Evolutionary conservation across 768 basidiomycete species (phyloP), one percentile per base, ranked within the genome.

Genomic region (Calocybe gangraenosa): DNA sequence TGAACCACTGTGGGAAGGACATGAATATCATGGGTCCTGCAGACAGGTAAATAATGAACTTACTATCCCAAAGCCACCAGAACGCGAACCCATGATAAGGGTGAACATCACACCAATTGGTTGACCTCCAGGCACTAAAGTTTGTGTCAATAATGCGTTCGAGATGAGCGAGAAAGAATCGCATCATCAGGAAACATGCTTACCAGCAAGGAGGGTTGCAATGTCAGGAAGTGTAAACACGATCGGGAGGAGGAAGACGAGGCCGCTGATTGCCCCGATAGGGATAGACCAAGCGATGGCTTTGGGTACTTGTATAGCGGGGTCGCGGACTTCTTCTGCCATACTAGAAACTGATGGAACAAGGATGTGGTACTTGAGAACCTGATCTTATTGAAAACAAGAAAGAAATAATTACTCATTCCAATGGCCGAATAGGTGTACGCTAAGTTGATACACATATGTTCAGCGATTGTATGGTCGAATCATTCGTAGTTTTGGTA

Each of bases 291-390:
- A 73, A 8, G 70, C 64, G 20, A 84, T 70, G 1, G 81, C 81
- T 34, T 62, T 62, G 0, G 82, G 82, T 8, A 84, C 69, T 42
- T 80, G 70, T 9, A 66, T 52, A 1, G 73, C 65, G 0, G 82
- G 82, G 41, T 81, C 67, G 39, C 74, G 73, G 1, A 83, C 82
- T 59, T 85, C 82, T 56, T 84, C 83, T 2, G 81, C 77, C 76
- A 85, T 78, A 50, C 76, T 81, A 13, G 81, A 69, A 31, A 83
- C 78, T 81, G 25, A 19, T 3, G n/a, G 30, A 32, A 22, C 2
- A 23, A 17, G 17, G 2, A 17, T 41, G 23, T 35, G 32, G n/a
- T 10, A 21, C 33, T 28, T 22, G 37, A 52, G 21, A 49, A 33
- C 22, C 21, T 7, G 28, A 22, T 48, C 15, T 4, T 19, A 37